phyloP scores from a whole-genome alignment of 2,329 filamentous ascomycete species.

The Basipetospora chlamydospora region DNA sequence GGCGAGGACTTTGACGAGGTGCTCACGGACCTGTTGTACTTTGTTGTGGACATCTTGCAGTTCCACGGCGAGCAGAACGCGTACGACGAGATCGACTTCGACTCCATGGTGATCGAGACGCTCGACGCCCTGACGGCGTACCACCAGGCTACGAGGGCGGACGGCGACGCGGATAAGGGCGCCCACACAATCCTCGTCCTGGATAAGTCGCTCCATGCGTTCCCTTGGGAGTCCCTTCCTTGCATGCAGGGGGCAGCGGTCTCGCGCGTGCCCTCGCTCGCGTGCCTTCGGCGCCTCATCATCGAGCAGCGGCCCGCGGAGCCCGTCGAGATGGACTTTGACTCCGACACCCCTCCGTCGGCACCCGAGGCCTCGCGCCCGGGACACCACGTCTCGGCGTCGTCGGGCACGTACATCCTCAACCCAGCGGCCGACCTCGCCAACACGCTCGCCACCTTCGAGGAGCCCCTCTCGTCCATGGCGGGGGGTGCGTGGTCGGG shows the following conservation, averaged over 20 bases:
- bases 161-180: conserved; percentile 24
- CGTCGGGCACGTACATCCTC: conserved; percentile 61
- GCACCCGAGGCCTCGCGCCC: conserved; percentile 9
- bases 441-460: conserved; percentile 64
- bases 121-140: conserved; percentile 73
- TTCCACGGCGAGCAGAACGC: conserved; percentile 94
- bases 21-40: conserved; percentile 86
- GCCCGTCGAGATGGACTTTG: conserved; percentile 7
- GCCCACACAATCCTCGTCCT: conserved; percentile 77
- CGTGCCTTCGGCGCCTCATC: conserved; percentile 65
- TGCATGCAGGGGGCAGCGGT: conserved; percentile 69
- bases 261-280: conserved; percentile 76
- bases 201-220: conserved; percentile 78
- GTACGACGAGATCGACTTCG: conserved; percentile 95
- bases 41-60: conserved; percentile 89
- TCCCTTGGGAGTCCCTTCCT: conserved; percentile 92
- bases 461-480: conserved; percentile 49
- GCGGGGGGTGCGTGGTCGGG: conserved; percentile 57
- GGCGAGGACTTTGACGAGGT: conserved; percentile 70
- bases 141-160: conserved; percentile 36
- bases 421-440: conserved; percentile 78
- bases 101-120: conserved; percentile 76
- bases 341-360: conserved; percentile 13
- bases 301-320: conserved; percentile 27
- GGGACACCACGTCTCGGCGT: conserved; percentile 40